phyloP scores from a whole-genome alignment of 257 asterid genomes.

The Oldenlandia corymbosa region DNA sequence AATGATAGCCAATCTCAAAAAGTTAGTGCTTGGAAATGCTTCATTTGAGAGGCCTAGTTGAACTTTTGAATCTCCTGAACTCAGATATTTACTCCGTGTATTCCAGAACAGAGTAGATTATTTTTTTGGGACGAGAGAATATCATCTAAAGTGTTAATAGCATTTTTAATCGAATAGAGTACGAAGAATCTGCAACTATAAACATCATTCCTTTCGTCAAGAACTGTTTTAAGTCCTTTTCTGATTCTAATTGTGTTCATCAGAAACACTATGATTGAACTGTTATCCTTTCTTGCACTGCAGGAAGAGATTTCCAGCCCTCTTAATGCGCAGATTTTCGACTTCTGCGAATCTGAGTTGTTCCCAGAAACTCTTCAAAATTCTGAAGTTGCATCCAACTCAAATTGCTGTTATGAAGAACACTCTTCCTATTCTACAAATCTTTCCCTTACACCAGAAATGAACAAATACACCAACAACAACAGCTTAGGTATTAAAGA shows the following conservation, averaged over 20 bases:
- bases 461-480: constrained; percentile 24
- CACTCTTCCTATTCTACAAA: constrained; percentile 49
- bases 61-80: too few species aligned
- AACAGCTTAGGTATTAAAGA: constrained; percentile 13
- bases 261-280: not conserved
- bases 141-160: too few species aligned
- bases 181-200: not conserved
- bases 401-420: constrained; percentile 62
- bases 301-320: constrained; percentile 82
- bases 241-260: not conserved
- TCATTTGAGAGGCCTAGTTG: too few species aligned
- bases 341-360: constrained; percentile 64
- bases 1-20: not conserved
- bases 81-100: too few species aligned
- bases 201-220: not conserved
- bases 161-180: not conserved
- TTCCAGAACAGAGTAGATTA: too few species aligned
- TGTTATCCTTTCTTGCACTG: constrained; percentile 6
- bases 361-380: constrained; percentile 59
- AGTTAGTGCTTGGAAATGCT: not conserved
- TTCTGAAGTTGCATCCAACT: constrained; percentile 67
- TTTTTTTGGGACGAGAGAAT: too few species aligned
- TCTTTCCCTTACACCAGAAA: constrained; percentile 33
- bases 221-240: not conserved
- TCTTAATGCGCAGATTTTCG: constrained; percentile 56